Conservation (phyloP, 2,329 filamentous ascomycete genomes). For the Xylogone sp. region DNA sequence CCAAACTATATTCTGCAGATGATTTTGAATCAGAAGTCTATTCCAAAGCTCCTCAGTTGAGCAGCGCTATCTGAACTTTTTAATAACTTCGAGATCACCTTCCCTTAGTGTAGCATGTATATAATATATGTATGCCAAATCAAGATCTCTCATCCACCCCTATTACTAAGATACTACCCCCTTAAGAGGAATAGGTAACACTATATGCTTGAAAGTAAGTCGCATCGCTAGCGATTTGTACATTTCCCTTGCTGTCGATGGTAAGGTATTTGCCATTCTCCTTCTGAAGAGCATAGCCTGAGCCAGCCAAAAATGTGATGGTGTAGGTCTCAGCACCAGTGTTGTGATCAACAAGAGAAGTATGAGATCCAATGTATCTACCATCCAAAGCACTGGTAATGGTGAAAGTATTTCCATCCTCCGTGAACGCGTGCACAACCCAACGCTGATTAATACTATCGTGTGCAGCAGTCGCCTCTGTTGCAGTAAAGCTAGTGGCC, state of each 20-base stretch:
- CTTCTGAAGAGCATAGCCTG: conserved; percentile 17
- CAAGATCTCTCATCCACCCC: no score
- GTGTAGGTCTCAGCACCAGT: conserved; percentile 6
- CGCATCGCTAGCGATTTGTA: conserved; percentile 9
- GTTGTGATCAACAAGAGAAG: background rate
- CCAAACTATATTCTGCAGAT: no score
- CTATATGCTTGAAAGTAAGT: conserved; percentile 15
- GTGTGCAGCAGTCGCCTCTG: conserved; percentile 30
- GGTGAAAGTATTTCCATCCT: conserved; percentile 27
- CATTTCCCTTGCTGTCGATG: conserved; percentile 9
- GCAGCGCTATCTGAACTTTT: no score
- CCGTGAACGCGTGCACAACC: conserved; percentile 39
- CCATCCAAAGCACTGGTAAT: conserved; percentile 36
- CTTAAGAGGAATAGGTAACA: conserved; percentile 14
- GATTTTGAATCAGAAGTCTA: no score
- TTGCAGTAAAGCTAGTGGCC: conserved; percentile 10
- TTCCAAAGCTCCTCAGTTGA: no score
- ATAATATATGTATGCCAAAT: no score
- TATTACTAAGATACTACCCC: no score
- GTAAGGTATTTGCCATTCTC: conserved; percentile 18
- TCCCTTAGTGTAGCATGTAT: no score
- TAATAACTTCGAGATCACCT: no score
- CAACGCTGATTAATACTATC: conserved; percentile 40
- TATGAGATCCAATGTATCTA: conserved; percentile 24
- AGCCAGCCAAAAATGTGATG: conserved; percentile 8